A percentile compares a stretch with the other conserved stretches of the same genome.
Evolutionary conservation across 164 flowering plant genomes (phyloP).

Genomic region (Nymphaea thermarum): DNA sequence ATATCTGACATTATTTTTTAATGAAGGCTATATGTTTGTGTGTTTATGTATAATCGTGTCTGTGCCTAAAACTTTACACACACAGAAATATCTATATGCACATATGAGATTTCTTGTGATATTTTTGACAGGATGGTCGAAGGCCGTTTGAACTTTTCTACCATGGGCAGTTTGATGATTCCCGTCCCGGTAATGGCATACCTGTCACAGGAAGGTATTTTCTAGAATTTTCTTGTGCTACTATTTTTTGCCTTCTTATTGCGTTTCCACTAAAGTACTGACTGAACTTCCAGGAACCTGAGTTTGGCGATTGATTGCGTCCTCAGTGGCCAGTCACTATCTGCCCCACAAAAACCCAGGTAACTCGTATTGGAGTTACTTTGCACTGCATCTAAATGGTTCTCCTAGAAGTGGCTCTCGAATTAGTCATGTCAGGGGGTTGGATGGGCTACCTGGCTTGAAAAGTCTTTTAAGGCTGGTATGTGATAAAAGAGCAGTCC

Average conservation of each 20-base stretch:
- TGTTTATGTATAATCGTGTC: too few relatives aligned
- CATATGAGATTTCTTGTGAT: too few relatives aligned
- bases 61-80: too few relatives aligned
- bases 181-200: slow-evolving; percentile 65
- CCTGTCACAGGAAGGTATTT: slow-evolving; percentile 72
- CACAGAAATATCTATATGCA: too few relatives aligned
- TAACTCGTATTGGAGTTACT: slow-evolving; percentile 4
- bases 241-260: not conserved
- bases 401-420: too few relatives aligned
- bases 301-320: slow-evolving; percentile 71
- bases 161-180: slow-evolving; percentile 96
- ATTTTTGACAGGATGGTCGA: slow-evolving; percentile 52
- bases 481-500: too few relatives aligned
- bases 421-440: too few relatives aligned
- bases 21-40: too few relatives aligned
- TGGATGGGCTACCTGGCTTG: too few relatives aligned
- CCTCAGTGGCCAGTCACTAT: slow-evolving; percentile 61
- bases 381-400: too few relatives aligned
- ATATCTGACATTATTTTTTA: too few relatives aligned
- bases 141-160: slow-evolving; percentile 91
- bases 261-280: not conserved
- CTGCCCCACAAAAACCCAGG: slow-evolving; percentile 75
- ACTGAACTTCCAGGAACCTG: slow-evolving; percentile 42
- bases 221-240: not conserved
- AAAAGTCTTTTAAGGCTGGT: too few relatives aligned